Conservation (phyloP, 768 basidiomycete species). For the Phaeotremella skinneri region DNA sequence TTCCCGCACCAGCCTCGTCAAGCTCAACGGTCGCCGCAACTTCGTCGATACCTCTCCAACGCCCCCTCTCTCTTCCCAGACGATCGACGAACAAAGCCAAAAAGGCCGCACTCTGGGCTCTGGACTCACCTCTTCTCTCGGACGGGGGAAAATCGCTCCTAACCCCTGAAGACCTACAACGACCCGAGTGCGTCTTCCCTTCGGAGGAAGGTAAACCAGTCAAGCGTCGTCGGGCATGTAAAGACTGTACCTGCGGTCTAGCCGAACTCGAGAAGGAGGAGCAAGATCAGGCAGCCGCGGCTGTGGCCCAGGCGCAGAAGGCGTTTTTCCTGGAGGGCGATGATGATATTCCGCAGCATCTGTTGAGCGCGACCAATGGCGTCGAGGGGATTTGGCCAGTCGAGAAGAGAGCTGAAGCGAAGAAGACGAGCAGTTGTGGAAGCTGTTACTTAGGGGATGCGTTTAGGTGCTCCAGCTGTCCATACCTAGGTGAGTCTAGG, state of each 20-base stretch:
- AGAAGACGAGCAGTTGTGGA: conserved; percentile 84
- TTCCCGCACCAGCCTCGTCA: conserved; percentile 15
- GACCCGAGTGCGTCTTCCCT: conserved; percentile 66
- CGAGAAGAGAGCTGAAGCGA: conserved; percentile 47
- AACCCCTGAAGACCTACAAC: conserved; percentile 74
- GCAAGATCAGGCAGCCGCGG: conserved; percentile 45
- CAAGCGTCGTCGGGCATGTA: conserved; percentile 67
- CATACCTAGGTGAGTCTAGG: conserved; percentile 84
- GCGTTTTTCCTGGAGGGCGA: conserved; percentile 57
- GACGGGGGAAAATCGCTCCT: conserved; percentile 82
- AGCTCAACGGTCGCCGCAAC: conserved; percentile 14
- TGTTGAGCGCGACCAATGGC: conserved; percentile 46
- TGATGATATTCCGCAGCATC: conserved; percentile 54
- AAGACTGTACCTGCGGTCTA: conserved; percentile 93
- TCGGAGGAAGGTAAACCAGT: conserved; percentile 45
- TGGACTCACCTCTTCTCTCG: conserved; percentile 67
- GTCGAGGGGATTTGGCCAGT: conserved; percentile 50
- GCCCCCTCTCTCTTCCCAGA: conserved; percentile 39
- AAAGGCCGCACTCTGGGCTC: conserved; percentile 86
- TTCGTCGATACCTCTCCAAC: too few relatives aligned
- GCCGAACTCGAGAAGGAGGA: conserved; percentile 90
- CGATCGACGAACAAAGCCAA: conserved; percentile 61
- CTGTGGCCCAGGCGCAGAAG: conserved; percentile 54
- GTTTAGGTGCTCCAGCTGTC: conserved; percentile 92
- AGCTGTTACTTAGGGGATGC: conserved; percentile 98